Evolutionary conservation across 2,329 filamentous ascomycete genomes (phyloP).

Genomic region (Colletotrichum filicis): DNA sequence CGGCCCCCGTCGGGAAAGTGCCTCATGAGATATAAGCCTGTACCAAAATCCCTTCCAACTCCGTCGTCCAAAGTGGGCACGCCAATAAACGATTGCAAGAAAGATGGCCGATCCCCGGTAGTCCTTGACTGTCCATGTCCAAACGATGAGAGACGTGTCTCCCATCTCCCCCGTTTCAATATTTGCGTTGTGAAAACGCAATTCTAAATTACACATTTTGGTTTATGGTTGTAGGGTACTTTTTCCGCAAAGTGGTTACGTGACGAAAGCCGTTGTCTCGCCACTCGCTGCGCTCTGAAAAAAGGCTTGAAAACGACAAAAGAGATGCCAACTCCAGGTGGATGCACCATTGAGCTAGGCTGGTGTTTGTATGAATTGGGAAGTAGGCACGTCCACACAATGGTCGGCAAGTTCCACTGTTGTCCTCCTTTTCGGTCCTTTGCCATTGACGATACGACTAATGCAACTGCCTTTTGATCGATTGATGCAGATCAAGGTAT

Average conservation of each 20-base stretch:
- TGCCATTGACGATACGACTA: neutral
- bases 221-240: slow-evolving; percentile 41
- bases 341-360: slow-evolving; percentile 2
- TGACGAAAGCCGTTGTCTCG: slow-evolving; percentile 25
- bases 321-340: slow-evolving; percentile 30
- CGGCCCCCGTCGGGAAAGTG: slow-evolving; percentile 9
- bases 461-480: slow-evolving; percentile 13
- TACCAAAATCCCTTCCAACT: slow-evolving; percentile 21
- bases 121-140: slow-evolving; percentile 27
- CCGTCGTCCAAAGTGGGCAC: slow-evolving; percentile 8
- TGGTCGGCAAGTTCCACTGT: neutral
- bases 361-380: neutral
- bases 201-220: slow-evolving; percentile 49
- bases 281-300: slow-evolving; percentile 29
- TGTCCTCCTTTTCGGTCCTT: neutral
- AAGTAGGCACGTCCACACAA: neutral
- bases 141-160: neutral
- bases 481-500: neutral
- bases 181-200: slow-evolving; percentile 14
- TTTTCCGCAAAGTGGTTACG: slow-evolving; percentile 17
- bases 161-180: slow-evolving; percentile 28
- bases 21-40: slow-evolving; percentile 17
- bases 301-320: slow-evolving; percentile 33
- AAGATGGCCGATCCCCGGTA: slow-evolving; percentile 24
- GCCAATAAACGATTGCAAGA: slow-evolving; percentile 15